Evolutionary conservation across 352 stramenopile species (phyloP), one percentile per base, ranked within the genome.

Genomic region (Phytopythium cucurbitacearum): DNA sequence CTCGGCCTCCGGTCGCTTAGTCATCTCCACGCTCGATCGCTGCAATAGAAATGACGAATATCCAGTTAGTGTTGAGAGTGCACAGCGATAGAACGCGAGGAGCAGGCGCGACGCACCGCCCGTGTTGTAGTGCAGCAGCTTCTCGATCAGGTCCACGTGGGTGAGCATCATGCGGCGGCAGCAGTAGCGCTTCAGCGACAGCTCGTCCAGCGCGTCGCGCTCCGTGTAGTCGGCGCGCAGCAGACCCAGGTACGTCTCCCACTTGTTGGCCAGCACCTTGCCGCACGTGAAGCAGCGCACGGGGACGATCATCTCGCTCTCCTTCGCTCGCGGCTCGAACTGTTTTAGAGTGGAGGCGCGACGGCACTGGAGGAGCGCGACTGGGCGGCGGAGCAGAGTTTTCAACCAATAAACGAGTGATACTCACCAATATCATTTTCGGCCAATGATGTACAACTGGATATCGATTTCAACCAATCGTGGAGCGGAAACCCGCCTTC

Each of bases 221-320:
- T 99, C 97, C 11, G 95, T 98, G 75, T 97, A 98, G 80, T 99
- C 96, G 32, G 94, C 91, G 57, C 98, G 89, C 50, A 99, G 76
- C 49, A 99, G 80, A 62, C 94, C 89, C 35, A 99, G 79, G 78
- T 99, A 99, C 8, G 94, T 98, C 76, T 99, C 97, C 95, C 96
- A 99, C 82, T 99, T 99, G 83, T 99, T 99, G 50, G 96, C 97
- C 71, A 99, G 97, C 67, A 99, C 94, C 78, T 99, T 99, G 62
- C 97, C 97, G 77, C 97, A 99, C 52, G 97, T 99, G 79, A 99
- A 99, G 85, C 97, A 99, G 64, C 97, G 91, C 62, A 99, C 97
- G 21, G 97, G 97, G 59, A 99, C 98, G 69, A 99, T 99, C 97
- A 99, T 98, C 37, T 7, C 44, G 49, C 12, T 43, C 35, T 40